These are phyloP conservation scores for Carex littledalei DNA, from an alignment of 176 grass and related monocot genomes.

Conservation along the genomic window DNA sequence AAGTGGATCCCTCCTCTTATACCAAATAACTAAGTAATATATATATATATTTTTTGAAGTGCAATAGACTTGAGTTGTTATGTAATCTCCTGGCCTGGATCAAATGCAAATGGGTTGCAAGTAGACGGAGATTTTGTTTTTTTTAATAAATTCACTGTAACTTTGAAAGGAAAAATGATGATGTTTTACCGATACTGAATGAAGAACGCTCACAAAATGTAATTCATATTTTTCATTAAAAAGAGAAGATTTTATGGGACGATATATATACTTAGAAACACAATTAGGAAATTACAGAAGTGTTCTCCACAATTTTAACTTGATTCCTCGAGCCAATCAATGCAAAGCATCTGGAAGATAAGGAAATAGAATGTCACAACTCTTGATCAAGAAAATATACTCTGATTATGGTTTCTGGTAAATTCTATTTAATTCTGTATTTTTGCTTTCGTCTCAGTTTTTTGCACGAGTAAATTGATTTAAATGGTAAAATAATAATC, in stretches of 20 bases:
- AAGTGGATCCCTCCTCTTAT: too few relatives aligned
- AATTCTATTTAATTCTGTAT: not conserved
- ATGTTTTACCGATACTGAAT: not conserved
- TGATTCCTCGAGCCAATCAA: conserved; percentile 57
- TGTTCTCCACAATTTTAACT: conserved; percentile 58
- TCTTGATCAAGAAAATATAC: not conserved
- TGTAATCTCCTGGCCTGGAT: not conserved
- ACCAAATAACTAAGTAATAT: not conserved
- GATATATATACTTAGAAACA: not conserved
- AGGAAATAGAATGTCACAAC: not conserved
- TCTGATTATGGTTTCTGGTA: not conserved
- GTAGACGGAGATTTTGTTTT: not conserved
- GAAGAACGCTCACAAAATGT: not conserved
- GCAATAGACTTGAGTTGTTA: not conserved
- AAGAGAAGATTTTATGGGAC: not conserved
- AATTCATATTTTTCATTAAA: not conserved
- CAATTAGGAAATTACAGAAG: conserved; percentile 32
- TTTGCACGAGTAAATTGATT: too few relatives aligned
- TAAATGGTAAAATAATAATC: too few relatives aligned
- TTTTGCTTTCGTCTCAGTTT: too few relatives aligned
- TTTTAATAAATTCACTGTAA: not conserved
- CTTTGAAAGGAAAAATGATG: not conserved
- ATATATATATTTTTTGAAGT: not conserved
- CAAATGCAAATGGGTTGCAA: not conserved
- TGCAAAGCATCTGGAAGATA: conserved; percentile 45